Evolutionary conservation across 2,329 filamentous ascomycete genomes (phyloP), one percentile per base, ranked within the genome.

Genomic region (Beauveria brongniartii): DNA sequence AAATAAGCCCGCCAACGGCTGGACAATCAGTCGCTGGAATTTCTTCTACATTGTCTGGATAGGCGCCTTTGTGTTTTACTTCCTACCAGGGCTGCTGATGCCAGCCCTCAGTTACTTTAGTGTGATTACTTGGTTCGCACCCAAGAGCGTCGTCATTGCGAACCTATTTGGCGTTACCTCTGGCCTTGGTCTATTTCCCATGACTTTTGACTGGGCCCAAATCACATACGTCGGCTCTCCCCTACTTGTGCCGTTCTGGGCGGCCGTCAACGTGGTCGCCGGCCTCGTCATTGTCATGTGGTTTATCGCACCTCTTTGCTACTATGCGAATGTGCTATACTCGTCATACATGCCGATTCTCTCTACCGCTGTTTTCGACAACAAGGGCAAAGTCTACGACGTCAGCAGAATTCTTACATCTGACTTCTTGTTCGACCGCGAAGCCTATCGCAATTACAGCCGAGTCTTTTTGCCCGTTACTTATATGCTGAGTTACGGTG

Each of bases 121-220:
- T 71, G 88, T 93, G 64, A 79, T 95, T 62, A 95, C 91, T 16
- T 96, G 90, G 91, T 90, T 92, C 71, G 89, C 89, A 3, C 91
- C 91, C 0, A 86, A 91, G 65, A 95, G 88, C 66, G 88, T 94
- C n/a, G 85, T 95, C 3, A 78, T 95, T 50, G 88, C 91, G 34
- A 95, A 95, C 71, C 77, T 96, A 65, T 95, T 95, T 69, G 91
- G 91, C 18, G 88, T 93, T 18, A 83, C 86, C n/a, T 93, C 91
- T 2, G 91, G 91, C 2, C 80, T 96, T 16, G 91, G 91, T 1
- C 75, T 96, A 40, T 91, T 95, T 64, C 91, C 91, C 0, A 71
- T 96, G 67, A 95, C 91, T 0, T 95, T 96, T 69, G 91, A 96
- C 75, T 96, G 91, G 91, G 89, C 90, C 0, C 91, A 96, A 70